Conservation (phyloP, 2,329 filamentous ascomycete genomes). For the Alternaria dauci region DNA sequence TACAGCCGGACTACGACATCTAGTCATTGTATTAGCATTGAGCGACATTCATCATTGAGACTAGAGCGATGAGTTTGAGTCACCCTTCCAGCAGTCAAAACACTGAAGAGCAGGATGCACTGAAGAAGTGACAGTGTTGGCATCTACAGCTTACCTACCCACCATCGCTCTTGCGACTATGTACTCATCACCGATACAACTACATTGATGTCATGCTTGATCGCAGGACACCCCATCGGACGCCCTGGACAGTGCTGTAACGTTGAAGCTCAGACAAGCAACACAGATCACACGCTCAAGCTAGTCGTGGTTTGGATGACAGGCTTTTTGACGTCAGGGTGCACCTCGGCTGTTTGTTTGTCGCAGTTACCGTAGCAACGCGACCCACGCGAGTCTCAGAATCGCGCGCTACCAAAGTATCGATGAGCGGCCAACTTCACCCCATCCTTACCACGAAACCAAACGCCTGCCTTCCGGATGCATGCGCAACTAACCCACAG, state of each 20-base stretch:
- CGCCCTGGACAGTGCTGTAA: neutral
- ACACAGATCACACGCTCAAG: neutral
- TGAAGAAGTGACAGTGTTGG: too few species aligned
- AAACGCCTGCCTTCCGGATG: conserved; percentile 43
- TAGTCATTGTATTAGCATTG: neutral
- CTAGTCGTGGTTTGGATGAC: neutral
- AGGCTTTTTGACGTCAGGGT: neutral
- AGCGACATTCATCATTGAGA: neutral
- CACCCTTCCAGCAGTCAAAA: neutral
- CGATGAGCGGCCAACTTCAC: conserved; percentile 29
- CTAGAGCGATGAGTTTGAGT: neutral
- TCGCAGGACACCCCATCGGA: too few species aligned
- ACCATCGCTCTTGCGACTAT: too few species aligned
- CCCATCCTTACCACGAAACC: conserved; percentile 48
- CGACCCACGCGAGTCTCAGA: conserved; percentile 32
- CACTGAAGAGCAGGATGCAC: too few species aligned
- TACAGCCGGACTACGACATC: neutral
- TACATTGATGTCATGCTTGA: neutral
- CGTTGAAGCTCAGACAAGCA: neutral
- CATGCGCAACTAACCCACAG: conserved; percentile 51
- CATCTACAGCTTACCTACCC: too few species aligned
- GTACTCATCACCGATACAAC: neutral
- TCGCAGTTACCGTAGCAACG: conserved; percentile 38
- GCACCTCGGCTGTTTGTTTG: conserved; percentile 22
- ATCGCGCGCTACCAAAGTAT: conserved; percentile 28